Base-by-base conservation (phyloP, 148 eudicot species). In the Arbutus unedo region DNA sequence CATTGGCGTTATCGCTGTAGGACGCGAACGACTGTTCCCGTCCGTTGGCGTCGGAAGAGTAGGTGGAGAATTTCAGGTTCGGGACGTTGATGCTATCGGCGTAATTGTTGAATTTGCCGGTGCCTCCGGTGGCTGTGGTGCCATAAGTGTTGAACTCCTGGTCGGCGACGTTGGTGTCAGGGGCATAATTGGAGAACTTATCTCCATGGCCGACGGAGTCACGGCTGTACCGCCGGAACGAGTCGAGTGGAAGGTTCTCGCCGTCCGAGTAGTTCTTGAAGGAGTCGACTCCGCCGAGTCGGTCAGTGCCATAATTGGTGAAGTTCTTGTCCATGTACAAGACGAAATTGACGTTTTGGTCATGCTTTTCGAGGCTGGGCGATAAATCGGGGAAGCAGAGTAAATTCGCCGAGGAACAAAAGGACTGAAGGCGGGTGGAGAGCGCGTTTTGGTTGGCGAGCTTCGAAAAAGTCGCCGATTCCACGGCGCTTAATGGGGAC, bases 181-280 rank as follows among this genome's bases (percentile, higher is more conserved):
- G 47, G 8, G 85, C 91, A 25, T 90, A 90, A 47, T 18, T 79
- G 47, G 82, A 21, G 81, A 90, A 90, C 1, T 81, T 84, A 51
- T 90, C 91, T 14, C 83, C 68, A 68, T 88, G 92, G 18, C 91
- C 91, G 41, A 84, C 82, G 0, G 91, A 84, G 80, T 87, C 91
- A 4, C 89, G 88, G 73, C 91, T 85, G 78, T 90, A 90, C 1
- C 92, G 76, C 6, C 92, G 85, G 85, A 90, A 90, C 53, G 88
- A 41, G 82, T 88, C 79, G 53, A 87, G 19, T 0, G 89, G 86
- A 16, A 85, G 41, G 38, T 85, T 89, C 71, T 84, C 84, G 2
- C 77, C 79, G 16, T 7, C n/a, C 2, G 92, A 85, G 83, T 90
- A 90, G 48, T 85, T 87, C 78, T 64, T 82, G 79, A 90, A 90